Conservation (phyloP, 1,284 basidiomycete species). For the Hymenochaete sp. region DNA sequence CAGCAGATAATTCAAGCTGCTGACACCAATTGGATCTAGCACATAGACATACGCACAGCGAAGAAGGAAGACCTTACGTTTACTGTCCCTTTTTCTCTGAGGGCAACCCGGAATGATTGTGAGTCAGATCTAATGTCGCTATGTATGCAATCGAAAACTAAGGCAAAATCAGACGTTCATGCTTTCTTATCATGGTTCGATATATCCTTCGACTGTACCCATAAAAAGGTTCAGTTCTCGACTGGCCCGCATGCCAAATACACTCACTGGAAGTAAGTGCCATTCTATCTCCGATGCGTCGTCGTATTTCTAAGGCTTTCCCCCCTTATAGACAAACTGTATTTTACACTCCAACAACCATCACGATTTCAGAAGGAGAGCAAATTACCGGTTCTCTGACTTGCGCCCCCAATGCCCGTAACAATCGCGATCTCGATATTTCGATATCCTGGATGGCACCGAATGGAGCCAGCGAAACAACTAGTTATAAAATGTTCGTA, state of each 20-base stretch:
- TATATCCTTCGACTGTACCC: constrained; percentile 90
- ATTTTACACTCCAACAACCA: constrained; percentile 81
- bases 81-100: constrained; percentile 71
- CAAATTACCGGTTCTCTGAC: constrained; percentile 61
- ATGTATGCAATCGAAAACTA: constrained; percentile 4
- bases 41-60: constrained; percentile 86
- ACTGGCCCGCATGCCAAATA: constrained; percentile 95
- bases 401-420: constrained; percentile 82
- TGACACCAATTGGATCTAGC: constrained; percentile 33
- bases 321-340: constrained; percentile 70
- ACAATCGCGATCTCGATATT: constrained; percentile 92
- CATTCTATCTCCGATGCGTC: constrained; percentile 18
- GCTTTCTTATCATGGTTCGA: constrained; percentile 99
- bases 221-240: constrained; percentile 93
- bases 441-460: constrained; percentile 57
- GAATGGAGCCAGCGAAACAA: constrained; percentile 30
- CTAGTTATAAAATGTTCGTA: constrained; percentile 75
- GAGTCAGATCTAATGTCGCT: constrained; percentile 25
- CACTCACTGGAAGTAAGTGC: constrained; percentile 83
- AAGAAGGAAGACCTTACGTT: constrained; percentile 96
- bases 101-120: constrained; percentile 90
- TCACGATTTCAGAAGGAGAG: constrained; percentile 61
- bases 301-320: not conserved
- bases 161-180: constrained; percentile 64
- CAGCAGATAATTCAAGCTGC: constrained; percentile 15